These are phyloP conservation scores for Tetraselmis chui DNA, from an alignment of 139 green algal genomes.

Conservation along the genomic window DNA sequence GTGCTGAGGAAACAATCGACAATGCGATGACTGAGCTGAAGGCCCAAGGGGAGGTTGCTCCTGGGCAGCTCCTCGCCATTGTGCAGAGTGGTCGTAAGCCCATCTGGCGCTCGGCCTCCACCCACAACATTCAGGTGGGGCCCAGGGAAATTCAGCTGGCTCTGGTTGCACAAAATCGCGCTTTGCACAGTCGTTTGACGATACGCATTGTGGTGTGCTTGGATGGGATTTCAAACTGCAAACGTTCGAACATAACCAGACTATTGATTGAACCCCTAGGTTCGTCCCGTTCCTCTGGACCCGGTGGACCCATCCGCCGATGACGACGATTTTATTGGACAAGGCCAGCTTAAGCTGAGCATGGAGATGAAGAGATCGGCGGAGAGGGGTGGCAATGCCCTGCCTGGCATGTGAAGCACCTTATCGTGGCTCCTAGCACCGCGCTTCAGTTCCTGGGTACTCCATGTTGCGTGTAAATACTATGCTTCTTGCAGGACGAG, in stretches of 20 bases:
- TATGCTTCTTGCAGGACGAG: too few relatives aligned
- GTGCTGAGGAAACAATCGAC: conserved; percentile 13
- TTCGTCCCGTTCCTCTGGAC: neutral
- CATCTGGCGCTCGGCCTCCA: conserved; percentile 71
- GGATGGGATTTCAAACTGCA: too few relatives aligned
- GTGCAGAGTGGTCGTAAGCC: conserved; percentile 70
- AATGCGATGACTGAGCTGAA: conserved; percentile 54
- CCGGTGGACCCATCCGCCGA: neutral
- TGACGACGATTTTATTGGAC: neutral
- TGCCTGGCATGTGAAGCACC: neutral
- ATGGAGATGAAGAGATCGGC: neutral
- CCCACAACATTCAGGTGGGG: conserved; percentile 67
- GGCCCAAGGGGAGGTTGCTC: conserved; percentile 39
- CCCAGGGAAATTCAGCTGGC: too few relatives aligned
- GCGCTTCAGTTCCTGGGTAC: too few relatives aligned
- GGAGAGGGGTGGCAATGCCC: too few relatives aligned
- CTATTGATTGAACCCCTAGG: too few relatives aligned
- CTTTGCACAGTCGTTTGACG: too few relatives aligned
- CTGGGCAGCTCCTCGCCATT: conserved; percentile 64
- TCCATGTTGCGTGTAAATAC: too few relatives aligned
- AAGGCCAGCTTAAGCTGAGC: neutral
- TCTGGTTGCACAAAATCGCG: too few relatives aligned
- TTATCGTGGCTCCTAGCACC: too few relatives aligned
- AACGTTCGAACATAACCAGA: too few relatives aligned
- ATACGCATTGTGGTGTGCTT: too few relatives aligned